Conservation (phyloP, 225 moss, liverwort and hornwort species). For the Anthoceros angustus region DNA sequence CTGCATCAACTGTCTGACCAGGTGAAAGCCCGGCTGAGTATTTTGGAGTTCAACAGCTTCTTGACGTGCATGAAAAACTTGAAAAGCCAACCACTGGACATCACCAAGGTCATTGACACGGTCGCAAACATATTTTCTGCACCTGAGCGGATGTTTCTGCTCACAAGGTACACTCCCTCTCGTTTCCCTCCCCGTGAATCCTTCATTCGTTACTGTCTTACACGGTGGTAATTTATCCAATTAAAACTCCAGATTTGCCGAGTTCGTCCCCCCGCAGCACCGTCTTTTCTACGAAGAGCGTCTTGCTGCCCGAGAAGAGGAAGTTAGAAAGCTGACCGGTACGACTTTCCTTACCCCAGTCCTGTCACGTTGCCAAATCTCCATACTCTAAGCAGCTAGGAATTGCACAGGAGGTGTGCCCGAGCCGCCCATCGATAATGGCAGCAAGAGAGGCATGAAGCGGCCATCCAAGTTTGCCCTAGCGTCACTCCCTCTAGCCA, state of each 20-base stretch:
- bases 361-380: background rate
- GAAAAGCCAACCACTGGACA: slow-evolving; percentile 64
- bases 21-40: slow-evolving; percentile 80
- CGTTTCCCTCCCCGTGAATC: slow-evolving; percentile 1
- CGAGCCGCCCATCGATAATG: background rate
- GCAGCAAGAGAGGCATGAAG: background rate
- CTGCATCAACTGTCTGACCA: slow-evolving; percentile 16
- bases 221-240: background rate
- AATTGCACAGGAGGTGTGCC: background rate
- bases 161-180: slow-evolving; percentile 37
- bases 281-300: slow-evolving; percentile 41
- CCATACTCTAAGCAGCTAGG: background rate
- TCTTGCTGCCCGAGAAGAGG: slow-evolving; percentile 47
- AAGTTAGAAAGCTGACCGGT: slow-evolving; percentile 26
- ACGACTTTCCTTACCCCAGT: background rate
- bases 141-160: slow-evolving; percentile 79
- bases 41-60: slow-evolving; percentile 68
- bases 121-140: slow-evolving; percentile 78
- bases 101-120: slow-evolving; percentile 48
- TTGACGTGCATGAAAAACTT: slow-evolving; percentile 67
- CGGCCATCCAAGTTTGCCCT: background rate
- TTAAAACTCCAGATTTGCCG: slow-evolving; percentile 46
- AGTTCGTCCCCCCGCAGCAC: slow-evolving; percentile 51
- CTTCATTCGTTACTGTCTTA: background rate
- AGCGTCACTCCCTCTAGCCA: background rate